Base-by-base conservation (phyloP, 192 early-diverging fungal species). In the Lunasporangiospora selenospora region DNA sequence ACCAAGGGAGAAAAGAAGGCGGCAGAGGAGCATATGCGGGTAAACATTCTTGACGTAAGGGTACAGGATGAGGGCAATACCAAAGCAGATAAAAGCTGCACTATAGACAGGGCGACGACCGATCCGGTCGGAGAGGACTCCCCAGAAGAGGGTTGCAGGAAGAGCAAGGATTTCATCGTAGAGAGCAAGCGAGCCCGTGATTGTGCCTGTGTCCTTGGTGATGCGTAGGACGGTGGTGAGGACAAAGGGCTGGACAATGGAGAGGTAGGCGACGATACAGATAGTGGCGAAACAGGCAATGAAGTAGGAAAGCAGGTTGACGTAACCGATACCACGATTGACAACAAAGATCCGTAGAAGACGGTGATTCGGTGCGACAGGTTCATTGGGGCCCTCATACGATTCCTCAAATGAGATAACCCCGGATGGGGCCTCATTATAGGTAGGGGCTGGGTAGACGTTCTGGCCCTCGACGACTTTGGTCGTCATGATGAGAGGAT, bases 1-100 rank as follows among this genome's bases (percentile, higher is more conserved):
- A 9, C 91, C 91, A 5, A 89, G 29, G 5, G 91, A 85, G 77
- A 91, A 93, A 26, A 92, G 15, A 3, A 90, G 60, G 29, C 88
- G 79, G 46, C 77, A 75, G 5, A 89, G 51, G 1, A 93, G 52
- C 70, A 92, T 62, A 10, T 73, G 62, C 1, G 87, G 84, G 53
- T 87, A 90, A 0, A 90, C 73, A 37, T 81, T 78, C 29, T 65
- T 62, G 33, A 83, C 81, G 52, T 71, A 75, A 0, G 90, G 67
- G 57, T 82, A 89, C 16, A 67, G 31, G 19, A 77, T 58, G 19
- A 91, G 53, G 4, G 75, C 73, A 3, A 84, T n/a, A 19, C 79
- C 84, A 61, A 89, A 83, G 31, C 83, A 39, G 11, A 77, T 3
- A 43, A 87, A 86, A 6, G 82, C 81, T 18, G 65, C 3, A 36